Evolutionary conservation across 169 alveolate genomes (phyloP), one percentile per base, ranked within the genome.

Genomic region (Cryptosporidium ubiquitum): DNA sequence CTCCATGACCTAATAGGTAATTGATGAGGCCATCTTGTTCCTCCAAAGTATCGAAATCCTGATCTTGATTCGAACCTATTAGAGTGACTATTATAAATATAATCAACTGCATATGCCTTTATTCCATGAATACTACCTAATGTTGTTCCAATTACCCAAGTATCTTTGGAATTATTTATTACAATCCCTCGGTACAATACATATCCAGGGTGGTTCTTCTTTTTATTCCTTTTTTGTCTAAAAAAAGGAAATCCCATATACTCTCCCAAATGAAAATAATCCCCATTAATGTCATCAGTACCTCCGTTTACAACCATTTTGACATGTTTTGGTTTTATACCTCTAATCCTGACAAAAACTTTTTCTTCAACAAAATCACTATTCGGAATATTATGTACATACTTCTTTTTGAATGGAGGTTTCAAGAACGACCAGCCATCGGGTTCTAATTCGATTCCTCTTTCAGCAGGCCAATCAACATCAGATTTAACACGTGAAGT

Each of bases 11-110:
- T 58, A 14, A 79, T 58, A 12, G 74, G 89, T 60, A 79, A 12
- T 64, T 79, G 89, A 49, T 79, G 89, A 37, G 89, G 89, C 89
- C 89, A 79, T 60, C 89, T 35, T 37, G 89, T 58, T 39, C 89
- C 89, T 44, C 89, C 89, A 79, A 42, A 66, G 58, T 79, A 79
- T 12, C n/a, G 42, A 61, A 79, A 61, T 18, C 89, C 89, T 16
- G 74, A 40, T 44, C 79, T 79, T 29, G 42, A 35, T 0, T 39
- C 37, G 16, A 79, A 58, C 55, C 39, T 42, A 61, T 37, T 14
- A 14, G 73, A 58, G 61, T 61, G 55, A 9, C 51, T 42, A n/a
- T 33, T 26, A 18, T 37, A 26, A 57, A 39, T 39, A 42, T 79
- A 61, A 40, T 79, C 89, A 7, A 79, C 51, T 0, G 89, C 89